Percentiles rank a stretch among this genome's conserved stretches.
Evolutionary conservation across 805 yeast species (phyloP).

Genomic region (Wickerhamiella vanderwaltii): DNA sequence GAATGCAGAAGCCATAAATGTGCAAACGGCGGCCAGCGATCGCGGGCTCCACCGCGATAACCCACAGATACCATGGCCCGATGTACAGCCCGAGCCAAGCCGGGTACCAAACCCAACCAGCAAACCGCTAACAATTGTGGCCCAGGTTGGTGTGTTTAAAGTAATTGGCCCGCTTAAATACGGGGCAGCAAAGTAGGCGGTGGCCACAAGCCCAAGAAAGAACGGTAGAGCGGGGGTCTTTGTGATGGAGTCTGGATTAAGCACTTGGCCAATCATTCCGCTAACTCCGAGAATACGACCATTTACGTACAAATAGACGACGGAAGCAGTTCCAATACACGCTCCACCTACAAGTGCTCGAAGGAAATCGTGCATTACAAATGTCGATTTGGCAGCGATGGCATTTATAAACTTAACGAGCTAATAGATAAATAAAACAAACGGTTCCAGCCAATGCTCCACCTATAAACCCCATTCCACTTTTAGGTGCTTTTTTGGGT

Average conservation of each 20-base stretch:
- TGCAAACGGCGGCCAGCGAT: slow-evolving; percentile 34
- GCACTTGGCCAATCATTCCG: slow-evolving; percentile 9
- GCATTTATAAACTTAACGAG: not conserved
- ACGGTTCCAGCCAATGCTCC: slow-evolving; percentile 8
- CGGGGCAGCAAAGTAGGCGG: slow-evolving; percentile 11
- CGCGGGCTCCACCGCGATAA: slow-evolving; percentile 34
- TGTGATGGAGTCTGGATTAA: slow-evolving; percentile 3
- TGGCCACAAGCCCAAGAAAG: slow-evolving; percentile 23
- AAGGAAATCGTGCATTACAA: slow-evolving; percentile 1
- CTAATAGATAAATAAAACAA: slow-evolving; percentile 1
- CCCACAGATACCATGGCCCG: slow-evolving; percentile 42
- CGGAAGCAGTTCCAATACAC: slow-evolving; percentile 5
- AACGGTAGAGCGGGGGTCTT: slow-evolving; percentile 5
- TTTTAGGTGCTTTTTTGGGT: not conserved
- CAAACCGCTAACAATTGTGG: slow-evolving; percentile 27
- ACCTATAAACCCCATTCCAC: slow-evolving; percentile 1
- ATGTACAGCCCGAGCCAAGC: slow-evolving; percentile 39
- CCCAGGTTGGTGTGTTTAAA: slow-evolving; percentile 1
- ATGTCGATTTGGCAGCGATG: no score
- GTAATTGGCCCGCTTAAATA: slow-evolving; percentile 11
- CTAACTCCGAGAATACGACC: slow-evolving; percentile 11
- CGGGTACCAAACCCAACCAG: slow-evolving; percentile 39
- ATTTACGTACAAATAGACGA: not conserved
- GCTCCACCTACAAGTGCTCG: slow-evolving; percentile 2
- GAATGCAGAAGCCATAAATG: slow-evolving; percentile 23